A percentile compares a stretch with the other conserved stretches of the same genome.
These are phyloP conservation scores for Hymenoscyphus repandus DNA, from an alignment of 2,329 filamentous ascomycete genomes.

Conservation along the genomic window DNA sequence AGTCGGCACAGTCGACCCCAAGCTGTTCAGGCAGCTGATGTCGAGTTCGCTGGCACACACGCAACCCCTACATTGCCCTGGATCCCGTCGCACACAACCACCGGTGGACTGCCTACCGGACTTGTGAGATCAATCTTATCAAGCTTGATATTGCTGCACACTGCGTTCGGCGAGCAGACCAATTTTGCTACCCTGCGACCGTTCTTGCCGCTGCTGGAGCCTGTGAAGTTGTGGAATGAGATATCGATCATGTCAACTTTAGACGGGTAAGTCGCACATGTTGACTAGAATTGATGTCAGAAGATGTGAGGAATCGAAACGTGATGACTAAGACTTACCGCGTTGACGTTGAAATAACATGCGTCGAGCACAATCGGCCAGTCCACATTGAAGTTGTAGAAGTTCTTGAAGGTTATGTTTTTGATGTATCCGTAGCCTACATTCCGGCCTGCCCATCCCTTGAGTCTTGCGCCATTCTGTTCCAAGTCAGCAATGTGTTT, in stretches of 20 bases:
- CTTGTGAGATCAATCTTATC: slow-evolving; percentile 50
- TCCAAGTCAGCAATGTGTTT: slow-evolving; percentile 24
- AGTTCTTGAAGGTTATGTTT: slow-evolving; percentile 58
- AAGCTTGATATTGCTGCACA: slow-evolving; percentile 51
- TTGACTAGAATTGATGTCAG: slow-evolving; percentile 23
- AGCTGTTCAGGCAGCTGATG: too few relatives aligned
- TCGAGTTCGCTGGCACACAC: slow-evolving; percentile 11
- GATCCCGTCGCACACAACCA: slow-evolving; percentile 48
- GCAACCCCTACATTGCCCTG: slow-evolving; percentile 12
- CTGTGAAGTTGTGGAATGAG: slow-evolving; percentile 52
- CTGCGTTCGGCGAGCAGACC: slow-evolving; percentile 50
- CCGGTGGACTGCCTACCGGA: slow-evolving; percentile 38
- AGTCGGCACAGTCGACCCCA: too few relatives aligned
- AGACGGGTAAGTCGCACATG: slow-evolving; percentile 49
- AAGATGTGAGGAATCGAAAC: neutral
- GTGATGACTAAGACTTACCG: neutral
- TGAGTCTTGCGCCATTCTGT: slow-evolving; percentile 52
- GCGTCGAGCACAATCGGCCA: slow-evolving; percentile 53
- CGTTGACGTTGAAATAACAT: slow-evolving; percentile 55
- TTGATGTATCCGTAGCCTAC: slow-evolving; percentile 56
- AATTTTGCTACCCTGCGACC: slow-evolving; percentile 49
- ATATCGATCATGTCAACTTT: slow-evolving; percentile 55
- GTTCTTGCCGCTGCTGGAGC: slow-evolving; percentile 50
- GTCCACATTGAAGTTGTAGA: slow-evolving; percentile 54
- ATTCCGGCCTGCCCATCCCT: slow-evolving; percentile 53